Percentiles rank a stretch among this genome's conserved stretches.
Evolutionary conservation across 768 basidiomycete species (phyloP).

Genomic region (Chalciporus piperatus): DNA sequence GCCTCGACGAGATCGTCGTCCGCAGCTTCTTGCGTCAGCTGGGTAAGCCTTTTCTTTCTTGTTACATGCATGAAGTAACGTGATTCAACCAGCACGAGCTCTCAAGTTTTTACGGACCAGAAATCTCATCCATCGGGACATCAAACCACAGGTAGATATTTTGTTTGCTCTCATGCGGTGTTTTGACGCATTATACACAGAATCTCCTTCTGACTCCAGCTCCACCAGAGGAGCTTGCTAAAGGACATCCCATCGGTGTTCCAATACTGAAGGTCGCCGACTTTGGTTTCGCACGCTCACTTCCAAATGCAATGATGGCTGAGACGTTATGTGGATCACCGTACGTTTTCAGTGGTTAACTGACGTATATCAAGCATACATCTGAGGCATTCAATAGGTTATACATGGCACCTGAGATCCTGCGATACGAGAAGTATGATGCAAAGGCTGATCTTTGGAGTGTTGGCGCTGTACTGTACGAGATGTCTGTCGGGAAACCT

Average conservation of each 20-base stretch:
- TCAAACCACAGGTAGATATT: constrained; percentile 80
- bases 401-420: constrained; percentile 99
- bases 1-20: constrained; percentile 86
- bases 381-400: constrained; percentile 45
- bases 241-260: constrained; percentile 88
- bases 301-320: constrained; percentile 92
- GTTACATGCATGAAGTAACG: neutral
- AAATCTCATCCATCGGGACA: constrained; percentile 93
- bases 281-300: constrained; percentile 93
- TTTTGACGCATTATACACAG: constrained; percentile 36
- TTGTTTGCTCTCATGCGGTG: neutral
- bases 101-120: constrained; percentile 87
- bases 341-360: constrained; percentile 44
- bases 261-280: constrained; percentile 97
- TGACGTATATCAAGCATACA: neutral
- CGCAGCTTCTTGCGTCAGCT: constrained; percentile 91
- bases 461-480: constrained; percentile 93
- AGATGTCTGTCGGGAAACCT: constrained; percentile 90
- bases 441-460: constrained; percentile 99
- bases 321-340: constrained; percentile 98
- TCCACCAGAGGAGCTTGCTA: constrained; percentile 70
- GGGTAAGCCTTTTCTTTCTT: constrained; percentile 41
- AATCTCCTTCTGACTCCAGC: constrained; percentile 90
- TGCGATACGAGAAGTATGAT: constrained; percentile 96
- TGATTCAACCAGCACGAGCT: constrained; percentile 70